These are phyloP conservation scores for Verticillium longisporum DNA, from an alignment of 2,329 filamentous ascomycete genomes.

Conservation along the genomic window DNA sequence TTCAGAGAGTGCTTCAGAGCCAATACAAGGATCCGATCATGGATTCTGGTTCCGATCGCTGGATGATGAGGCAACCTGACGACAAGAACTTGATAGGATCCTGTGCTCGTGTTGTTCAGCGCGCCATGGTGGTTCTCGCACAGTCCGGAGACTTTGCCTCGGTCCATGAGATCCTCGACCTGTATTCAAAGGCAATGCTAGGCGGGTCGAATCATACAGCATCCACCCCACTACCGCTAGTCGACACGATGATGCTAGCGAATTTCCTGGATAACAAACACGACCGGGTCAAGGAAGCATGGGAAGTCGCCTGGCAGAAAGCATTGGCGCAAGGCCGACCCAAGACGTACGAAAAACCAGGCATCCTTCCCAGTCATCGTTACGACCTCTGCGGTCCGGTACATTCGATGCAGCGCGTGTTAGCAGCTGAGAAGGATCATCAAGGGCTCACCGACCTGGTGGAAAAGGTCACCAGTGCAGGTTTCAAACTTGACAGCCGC, in stretches of 20 bases:
- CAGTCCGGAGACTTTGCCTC: constrained; percentile 40
- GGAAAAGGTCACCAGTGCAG: constrained; percentile 49
- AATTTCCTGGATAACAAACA: constrained; percentile 52
- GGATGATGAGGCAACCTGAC: background rate
- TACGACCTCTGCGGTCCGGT: constrained; percentile 46
- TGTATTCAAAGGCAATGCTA: constrained; percentile 39
- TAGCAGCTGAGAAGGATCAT: constrained; percentile 30
- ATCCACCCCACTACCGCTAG: constrained; percentile 44
- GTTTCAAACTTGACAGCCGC: constrained; percentile 67
- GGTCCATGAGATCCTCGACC: constrained; percentile 47
- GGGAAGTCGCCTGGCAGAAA: constrained; percentile 53
- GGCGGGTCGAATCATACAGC: constrained; percentile 19
- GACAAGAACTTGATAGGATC: constrained; percentile 2
- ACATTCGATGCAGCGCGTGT: constrained; percentile 40
- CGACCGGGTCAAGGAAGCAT: constrained; percentile 57
- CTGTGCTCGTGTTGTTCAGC: background rate
- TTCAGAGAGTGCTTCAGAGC: constrained; percentile 15
- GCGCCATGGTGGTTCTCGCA: constrained; percentile 25
- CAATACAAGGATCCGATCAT: background rate
- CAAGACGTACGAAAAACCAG: constrained; percentile 13
- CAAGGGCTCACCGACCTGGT: constrained; percentile 44
- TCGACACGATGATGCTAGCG: constrained; percentile 62
- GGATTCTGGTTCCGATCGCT: background rate
- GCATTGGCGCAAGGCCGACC: constrained; percentile 36
- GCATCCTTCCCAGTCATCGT: constrained; percentile 39